Evolutionary conservation across 345 rosid genomes (phyloP), one percentile per base, ranked within the genome.

Genomic region (Arabis alpina): DNA sequence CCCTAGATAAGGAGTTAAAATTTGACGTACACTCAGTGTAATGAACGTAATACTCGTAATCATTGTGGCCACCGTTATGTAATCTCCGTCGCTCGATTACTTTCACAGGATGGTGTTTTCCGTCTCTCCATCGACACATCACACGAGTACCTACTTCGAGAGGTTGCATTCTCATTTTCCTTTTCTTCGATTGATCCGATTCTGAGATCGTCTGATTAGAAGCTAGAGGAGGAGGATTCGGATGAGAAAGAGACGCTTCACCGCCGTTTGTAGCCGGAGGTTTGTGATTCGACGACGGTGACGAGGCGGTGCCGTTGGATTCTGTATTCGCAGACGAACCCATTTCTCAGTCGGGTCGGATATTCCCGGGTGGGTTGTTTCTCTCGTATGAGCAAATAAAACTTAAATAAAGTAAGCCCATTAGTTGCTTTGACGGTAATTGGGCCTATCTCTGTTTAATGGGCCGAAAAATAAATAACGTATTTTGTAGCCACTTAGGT

Each of bases 101-200:
- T 78, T 92, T 92, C 11, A 92, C 96, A 4, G 90, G 96, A 60
- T 92, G 98, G 73, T 81, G 88, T 79, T 92, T 92, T 12, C 86
- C 86, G 79, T 92, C 98, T 60, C 98, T 83, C 98, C 98, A 89
- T 4, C 96, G 93, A 82, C 98, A 89, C 94, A 86, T 64, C 27
- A 89, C 98, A 54, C 92, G 90, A 64, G 96, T 89, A 19, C 98
- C 98, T 6, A 92, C 98, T 75, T 92, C 98, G 19, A 89, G 83
- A 2, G 96, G 98, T 4, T 82, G 84, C 75, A 81, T 56, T 42
- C 86, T 76, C 61, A 77, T 61, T 76, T 39, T 87, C 85, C 90
- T 83, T 82, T 74, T 86, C 78, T 68, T 89, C 71, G 75, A 59
- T 13, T 72, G 80, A 14, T 89, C 93, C 48, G 86, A 52, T 45